A percentile compares a stretch with the other conserved stretches of the same genome.
These are phyloP conservation scores for Pestalotiopsis sp. DNA, from an alignment of 2,329 filamentous ascomycete species.

Conservation along the genomic window DNA sequence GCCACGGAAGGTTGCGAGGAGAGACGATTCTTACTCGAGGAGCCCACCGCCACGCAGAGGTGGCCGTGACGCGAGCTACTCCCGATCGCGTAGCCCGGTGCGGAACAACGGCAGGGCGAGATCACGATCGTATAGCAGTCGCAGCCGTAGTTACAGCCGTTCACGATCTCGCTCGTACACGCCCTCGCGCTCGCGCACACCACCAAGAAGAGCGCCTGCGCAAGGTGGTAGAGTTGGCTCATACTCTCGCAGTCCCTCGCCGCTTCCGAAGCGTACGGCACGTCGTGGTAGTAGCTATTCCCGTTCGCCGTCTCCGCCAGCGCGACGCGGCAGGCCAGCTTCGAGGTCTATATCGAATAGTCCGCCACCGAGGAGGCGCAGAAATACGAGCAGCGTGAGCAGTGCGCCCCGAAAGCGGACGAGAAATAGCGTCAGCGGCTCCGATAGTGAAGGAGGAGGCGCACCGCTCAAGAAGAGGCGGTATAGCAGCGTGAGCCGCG, in stretches of 20 bases:
- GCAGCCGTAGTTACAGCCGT: constrained; percentile 15
- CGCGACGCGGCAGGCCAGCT: constrained; percentile 14
- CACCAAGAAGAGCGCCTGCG: constrained; percentile 17
- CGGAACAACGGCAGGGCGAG: constrained; percentile 11
- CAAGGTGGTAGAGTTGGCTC: constrained; percentile 21
- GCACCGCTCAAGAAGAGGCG: constrained; percentile 16
- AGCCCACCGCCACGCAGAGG: constrained; percentile 22
- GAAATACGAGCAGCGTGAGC: constrained; percentile 17
- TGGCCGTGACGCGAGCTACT: constrained; percentile 22
- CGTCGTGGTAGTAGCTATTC: constrained; percentile 13
- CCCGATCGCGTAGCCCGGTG: constrained; percentile 21
- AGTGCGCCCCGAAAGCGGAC: constrained; percentile 14
- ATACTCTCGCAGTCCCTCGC: constrained; percentile 22
- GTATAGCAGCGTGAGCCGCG: constrained; percentile 14
- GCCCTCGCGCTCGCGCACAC: constrained; percentile 19
- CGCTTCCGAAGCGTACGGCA: constrained; percentile 14
- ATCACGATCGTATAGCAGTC: constrained; percentile 19
- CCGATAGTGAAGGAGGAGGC: constrained; percentile 15
- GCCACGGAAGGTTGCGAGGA: constrained; percentile 25
- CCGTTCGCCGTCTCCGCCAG: constrained; percentile 15
- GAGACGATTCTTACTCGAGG: constrained; percentile 25
- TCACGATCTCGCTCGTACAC: constrained; percentile 21
- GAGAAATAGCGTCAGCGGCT: constrained; percentile 13
- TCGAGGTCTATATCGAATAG: constrained; percentile 14
- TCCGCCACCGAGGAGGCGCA: constrained; percentile 8